These are phyloP conservation scores for Moesziomyces parantarcticus DNA, from an alignment of 1,284 basidiomycete genomes.

Conservation along the genomic window DNA sequence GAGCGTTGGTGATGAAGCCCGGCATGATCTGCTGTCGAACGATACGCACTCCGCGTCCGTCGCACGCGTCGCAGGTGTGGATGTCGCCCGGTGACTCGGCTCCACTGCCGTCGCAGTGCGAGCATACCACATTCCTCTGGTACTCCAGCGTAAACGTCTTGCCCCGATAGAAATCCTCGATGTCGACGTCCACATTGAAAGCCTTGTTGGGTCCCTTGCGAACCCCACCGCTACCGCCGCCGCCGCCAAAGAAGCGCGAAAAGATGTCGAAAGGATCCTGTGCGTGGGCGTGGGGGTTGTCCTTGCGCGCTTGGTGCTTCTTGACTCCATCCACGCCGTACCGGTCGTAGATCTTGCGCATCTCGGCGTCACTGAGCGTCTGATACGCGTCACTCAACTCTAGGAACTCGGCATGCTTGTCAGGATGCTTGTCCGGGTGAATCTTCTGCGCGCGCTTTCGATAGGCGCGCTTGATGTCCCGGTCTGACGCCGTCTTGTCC, in stretches of 20 bases:
- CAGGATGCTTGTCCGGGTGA: slow-evolving; percentile 67
- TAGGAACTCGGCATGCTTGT: slow-evolving; percentile 66
- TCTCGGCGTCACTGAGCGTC: slow-evolving; percentile 58
- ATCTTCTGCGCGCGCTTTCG: slow-evolving; percentile 64
- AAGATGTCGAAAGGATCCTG: slow-evolving; percentile 66
- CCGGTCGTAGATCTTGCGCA: slow-evolving; percentile 63
- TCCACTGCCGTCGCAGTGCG: slow-evolving; percentile 63
- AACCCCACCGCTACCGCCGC: slow-evolving; percentile 37
- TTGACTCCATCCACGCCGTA: slow-evolving; percentile 65
- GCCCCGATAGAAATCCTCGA: slow-evolving; percentile 63
- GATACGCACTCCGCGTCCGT: slow-evolving; percentile 60
- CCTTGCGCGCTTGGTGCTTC: slow-evolving; percentile 57
- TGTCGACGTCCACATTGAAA: slow-evolving; percentile 59
- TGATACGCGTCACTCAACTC: slow-evolving; percentile 69
- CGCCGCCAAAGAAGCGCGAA: slow-evolving; percentile 64
- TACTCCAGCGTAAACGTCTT: slow-evolving; percentile 56
- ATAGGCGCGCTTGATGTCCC: slow-evolving; percentile 66
- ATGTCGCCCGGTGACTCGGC: slow-evolving; percentile 62
- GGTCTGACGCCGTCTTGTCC: slow-evolving; percentile 53
- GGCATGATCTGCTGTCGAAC: slow-evolving; percentile 67
- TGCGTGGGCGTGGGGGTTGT: slow-evolving; percentile 44
- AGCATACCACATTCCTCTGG: slow-evolving; percentile 61
- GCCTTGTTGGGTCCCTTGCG: slow-evolving; percentile 61
- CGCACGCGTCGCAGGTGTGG: slow-evolving; percentile 59
- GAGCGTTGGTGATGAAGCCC: slow-evolving; percentile 64